These are phyloP conservation scores for Tillandsia fasciculata DNA, from an alignment of 176 grass and related monocot genomes.

Conservation along the genomic window DNA sequence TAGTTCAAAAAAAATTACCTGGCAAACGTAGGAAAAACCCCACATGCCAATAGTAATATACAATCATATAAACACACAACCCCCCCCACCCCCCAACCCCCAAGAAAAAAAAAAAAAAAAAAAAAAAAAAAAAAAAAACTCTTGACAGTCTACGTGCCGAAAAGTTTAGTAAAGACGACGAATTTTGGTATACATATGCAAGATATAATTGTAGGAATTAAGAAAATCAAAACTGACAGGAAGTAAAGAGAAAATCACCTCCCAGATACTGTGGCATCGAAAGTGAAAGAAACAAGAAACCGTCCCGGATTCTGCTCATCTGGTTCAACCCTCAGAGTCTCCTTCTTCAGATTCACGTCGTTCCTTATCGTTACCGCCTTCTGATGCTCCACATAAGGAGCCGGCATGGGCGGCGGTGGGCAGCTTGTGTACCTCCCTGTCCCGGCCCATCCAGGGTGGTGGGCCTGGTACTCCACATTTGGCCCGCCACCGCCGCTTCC, in stretches of 20 bases:
- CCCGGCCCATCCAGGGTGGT: constrained; percentile 46
- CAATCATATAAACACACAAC: neutral
- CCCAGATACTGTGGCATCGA: constrained; percentile 75
- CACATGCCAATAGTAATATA: no score
- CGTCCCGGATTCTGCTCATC: constrained; percentile 45
- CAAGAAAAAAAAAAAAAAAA: no score
- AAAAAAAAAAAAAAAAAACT: neutral
- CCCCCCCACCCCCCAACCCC: no score
- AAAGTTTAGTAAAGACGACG: no score
- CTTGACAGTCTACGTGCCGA: no score
- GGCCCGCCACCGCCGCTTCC: neutral
- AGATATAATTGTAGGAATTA: no score
- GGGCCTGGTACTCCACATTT: constrained; percentile 32
- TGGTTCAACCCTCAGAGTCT: constrained; percentile 74
- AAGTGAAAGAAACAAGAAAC: constrained; percentile 80
- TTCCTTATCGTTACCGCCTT: constrained; percentile 88
- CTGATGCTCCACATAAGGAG: constrained; percentile 87
- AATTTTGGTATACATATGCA: no score
- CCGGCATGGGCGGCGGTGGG: constrained; percentile 35
- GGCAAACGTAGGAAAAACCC: no score
- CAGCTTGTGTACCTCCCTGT: neutral
- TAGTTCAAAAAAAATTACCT: no score
- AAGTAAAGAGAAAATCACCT: constrained; percentile 33
- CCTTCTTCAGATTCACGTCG: constrained; percentile 95
- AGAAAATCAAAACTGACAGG: no score